phyloP scores from a whole-genome alignment of 2,329 filamentous ascomycete species.

The Hymenoscyphus fraxineus region DNA sequence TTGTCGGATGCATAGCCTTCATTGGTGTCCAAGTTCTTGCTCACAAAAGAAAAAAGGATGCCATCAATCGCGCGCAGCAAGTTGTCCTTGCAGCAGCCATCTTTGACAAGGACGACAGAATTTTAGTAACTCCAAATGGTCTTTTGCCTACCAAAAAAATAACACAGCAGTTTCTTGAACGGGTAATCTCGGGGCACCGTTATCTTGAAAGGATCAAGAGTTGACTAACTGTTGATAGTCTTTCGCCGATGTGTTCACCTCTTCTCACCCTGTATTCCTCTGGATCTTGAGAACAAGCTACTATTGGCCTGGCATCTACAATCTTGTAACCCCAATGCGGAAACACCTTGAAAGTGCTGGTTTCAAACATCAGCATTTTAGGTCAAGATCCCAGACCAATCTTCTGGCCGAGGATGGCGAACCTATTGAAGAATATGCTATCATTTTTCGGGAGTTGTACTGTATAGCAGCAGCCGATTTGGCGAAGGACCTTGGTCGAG shows the following conservation, averaged over 20 bases:
- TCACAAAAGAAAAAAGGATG: conserved; percentile 32
- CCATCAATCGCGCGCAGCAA: conserved; percentile 45
- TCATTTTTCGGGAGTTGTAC: conserved; percentile 78
- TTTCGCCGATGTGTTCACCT: conserved; percentile 70
- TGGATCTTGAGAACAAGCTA: conserved; percentile 82
- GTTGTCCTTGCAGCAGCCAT: conserved; percentile 56
- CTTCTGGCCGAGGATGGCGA: conserved; percentile 52
- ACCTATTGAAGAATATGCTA: conserved; percentile 65
- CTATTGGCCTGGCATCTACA: conserved; percentile 68
- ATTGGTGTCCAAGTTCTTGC: conserved; percentile 49
- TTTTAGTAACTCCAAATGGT: conserved; percentile 68
- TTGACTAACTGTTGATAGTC: conserved; percentile 37
- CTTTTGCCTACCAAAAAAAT: conserved; percentile 70
- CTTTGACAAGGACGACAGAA: conserved; percentile 62
- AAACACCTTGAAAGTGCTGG: conserved; percentile 59
- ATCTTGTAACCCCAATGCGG: conserved; percentile 68
- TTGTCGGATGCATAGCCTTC: conserved; percentile 58
- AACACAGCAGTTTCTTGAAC: conserved; percentile 71
- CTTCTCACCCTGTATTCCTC: conserved; percentile 74
- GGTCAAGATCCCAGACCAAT: conserved; percentile 40
- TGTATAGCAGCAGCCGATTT: conserved; percentile 75
- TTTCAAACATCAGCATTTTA: conserved; percentile 31
- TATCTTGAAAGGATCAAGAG: not conserved
- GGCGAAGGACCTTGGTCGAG: conserved; percentile 61
- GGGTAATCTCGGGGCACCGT: conserved; percentile 39